Evolutionary conservation across 1,139 yeast genomes (phyloP).

Genomic region (Candida glucosophila): DNA sequence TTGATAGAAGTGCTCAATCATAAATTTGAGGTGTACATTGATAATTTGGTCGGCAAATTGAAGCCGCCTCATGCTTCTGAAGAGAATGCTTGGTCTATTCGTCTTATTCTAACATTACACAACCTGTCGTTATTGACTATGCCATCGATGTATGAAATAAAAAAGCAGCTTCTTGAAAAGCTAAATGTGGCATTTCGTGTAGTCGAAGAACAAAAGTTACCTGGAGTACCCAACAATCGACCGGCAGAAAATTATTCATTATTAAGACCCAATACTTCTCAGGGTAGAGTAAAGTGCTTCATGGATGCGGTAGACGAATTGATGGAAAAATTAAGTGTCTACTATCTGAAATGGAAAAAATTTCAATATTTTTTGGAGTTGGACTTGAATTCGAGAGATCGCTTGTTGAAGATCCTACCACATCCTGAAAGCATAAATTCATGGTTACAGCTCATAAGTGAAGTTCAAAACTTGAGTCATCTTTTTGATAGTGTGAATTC

Average conservation of each 20-base stretch:
- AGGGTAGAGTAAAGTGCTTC: too few relatives aligned
- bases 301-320: conserved; percentile 12
- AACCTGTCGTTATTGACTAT: too few relatives aligned
- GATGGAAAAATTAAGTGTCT: conserved; percentile 19
- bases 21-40: neutral
- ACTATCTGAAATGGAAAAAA: conserved; percentile 43
- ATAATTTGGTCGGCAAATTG: neutral
- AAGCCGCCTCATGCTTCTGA: too few relatives aligned
- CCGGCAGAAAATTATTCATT: too few relatives aligned
- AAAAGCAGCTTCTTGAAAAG: too few relatives aligned
- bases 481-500: conserved; percentile 40
- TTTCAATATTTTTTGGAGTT: conserved; percentile 56
- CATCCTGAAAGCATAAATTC: conserved; percentile 20
- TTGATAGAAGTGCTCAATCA: conserved; percentile 23
- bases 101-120: too few relatives aligned
- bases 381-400: conserved; percentile 14
- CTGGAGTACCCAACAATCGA: too few relatives aligned
- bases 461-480: conserved; percentile 35
- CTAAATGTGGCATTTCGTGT: too few relatives aligned
- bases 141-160: too few relatives aligned
- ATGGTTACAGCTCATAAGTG: conserved; percentile 44
- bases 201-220: too few relatives aligned
- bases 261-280: too few relatives aligned
- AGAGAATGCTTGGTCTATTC: too few relatives aligned
- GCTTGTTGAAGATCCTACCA: conserved; percentile 13